Percentiles rank a stretch among this genome's conserved stretches.
These are phyloP conservation scores for Lactifluus piperatus DNA, from an alignment of 768 basidiomycete species.

Conservation along the genomic window DNA sequence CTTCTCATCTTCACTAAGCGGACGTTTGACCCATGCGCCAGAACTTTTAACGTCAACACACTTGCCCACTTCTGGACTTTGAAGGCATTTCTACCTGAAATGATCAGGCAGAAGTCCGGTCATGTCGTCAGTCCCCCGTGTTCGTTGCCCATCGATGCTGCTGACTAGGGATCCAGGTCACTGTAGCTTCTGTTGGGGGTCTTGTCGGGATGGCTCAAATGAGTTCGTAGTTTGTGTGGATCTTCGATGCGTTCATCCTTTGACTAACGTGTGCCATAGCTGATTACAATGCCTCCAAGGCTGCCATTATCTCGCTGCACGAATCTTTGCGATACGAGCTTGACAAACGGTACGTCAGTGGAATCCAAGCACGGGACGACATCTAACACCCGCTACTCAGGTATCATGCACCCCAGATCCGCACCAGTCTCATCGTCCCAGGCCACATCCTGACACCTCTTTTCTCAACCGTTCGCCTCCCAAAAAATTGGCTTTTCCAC, in stretches of 20 bases:
- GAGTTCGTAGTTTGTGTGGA: conserved; percentile 40
- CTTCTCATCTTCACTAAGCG: background rate
- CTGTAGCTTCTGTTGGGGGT: conserved; percentile 68
- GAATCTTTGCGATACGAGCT: conserved; percentile 86
- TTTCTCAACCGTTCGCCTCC: conserved; percentile 53
- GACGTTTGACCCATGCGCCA: conserved; percentile 25
- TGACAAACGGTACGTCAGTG: conserved; percentile 52
- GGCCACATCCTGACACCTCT: conserved; percentile 74
- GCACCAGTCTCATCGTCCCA: conserved; percentile 81
- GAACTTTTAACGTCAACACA: conserved; percentile 86
- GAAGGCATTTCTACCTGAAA: conserved; percentile 85
- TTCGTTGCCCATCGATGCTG: background rate
- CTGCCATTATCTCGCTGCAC: conserved; percentile 73
- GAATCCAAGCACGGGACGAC: conserved; percentile 1
- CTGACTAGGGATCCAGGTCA: conserved; percentile 41
- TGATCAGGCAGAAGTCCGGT: conserved; percentile 69
- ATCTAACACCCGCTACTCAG: conserved; percentile 27
- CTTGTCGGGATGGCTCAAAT: conserved; percentile 64
- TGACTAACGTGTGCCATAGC: conserved; percentile 33
- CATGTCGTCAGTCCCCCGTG: conserved; percentile 60
- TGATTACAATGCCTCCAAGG: conserved; percentile 91
- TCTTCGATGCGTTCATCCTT: background rate
- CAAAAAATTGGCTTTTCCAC: conserved; percentile 41
- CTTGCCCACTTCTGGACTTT: conserved; percentile 87
- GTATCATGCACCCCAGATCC: conserved; percentile 66